Evolutionary conservation across 2,329 filamentous ascomycete genomes (phyloP).

Genomic region (Aspergillus pseudotamarii): DNA sequence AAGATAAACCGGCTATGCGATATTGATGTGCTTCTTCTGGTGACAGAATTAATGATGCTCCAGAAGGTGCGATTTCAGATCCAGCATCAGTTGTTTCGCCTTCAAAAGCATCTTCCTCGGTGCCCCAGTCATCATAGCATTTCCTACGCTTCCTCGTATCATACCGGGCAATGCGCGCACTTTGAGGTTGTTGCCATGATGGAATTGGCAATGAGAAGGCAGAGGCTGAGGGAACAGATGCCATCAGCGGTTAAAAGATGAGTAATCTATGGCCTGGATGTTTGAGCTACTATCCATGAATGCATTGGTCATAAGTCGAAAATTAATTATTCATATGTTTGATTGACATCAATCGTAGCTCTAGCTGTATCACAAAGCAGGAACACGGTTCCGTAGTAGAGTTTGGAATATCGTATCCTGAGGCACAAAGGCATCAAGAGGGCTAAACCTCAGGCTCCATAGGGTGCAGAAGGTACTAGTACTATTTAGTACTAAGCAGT

Average conservation of each 20-base stretch:
- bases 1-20: conserved; percentile 44
- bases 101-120: conserved; percentile 27
- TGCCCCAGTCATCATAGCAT: conserved; percentile 28
- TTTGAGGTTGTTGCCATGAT: conserved; percentile 39
- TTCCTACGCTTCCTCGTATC: conserved; percentile 40
- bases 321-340: background rate
- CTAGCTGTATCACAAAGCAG: background rate
- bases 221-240: conserved; percentile 34
- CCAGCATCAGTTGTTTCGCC: conserved; percentile 34
- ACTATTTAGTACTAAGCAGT: too few relatives aligned
- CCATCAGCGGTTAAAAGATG: conserved; percentile 24
- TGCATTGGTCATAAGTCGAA: conserved; percentile 7
- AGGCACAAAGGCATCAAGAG: background rate
- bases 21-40: conserved; percentile 48
- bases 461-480: background rate
- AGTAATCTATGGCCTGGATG: conserved; percentile 6
- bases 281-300: conserved; percentile 11
- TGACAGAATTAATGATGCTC: conserved; percentile 34
- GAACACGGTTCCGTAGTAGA: background rate
- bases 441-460: background rate
- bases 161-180: conserved; percentile 39
- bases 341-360: background rate
- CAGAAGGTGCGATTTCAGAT: conserved; percentile 27
- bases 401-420: background rate
- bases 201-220: conserved; percentile 43